Evolutionary conservation across 345 rosid genomes (phyloP).

Genomic region (Streptanthus diversifolius): DNA sequence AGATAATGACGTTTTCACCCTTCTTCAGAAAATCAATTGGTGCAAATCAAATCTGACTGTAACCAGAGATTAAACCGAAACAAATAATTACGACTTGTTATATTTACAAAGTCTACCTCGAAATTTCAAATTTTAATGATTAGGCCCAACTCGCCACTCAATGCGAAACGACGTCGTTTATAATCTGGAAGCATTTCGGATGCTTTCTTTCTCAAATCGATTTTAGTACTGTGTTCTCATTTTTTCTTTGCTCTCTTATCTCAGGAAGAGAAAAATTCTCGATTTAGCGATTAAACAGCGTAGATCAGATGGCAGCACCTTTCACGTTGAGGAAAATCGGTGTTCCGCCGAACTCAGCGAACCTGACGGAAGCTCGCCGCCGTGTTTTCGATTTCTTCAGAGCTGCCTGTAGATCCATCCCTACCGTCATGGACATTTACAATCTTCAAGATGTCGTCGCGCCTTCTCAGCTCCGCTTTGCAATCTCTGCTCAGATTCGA

Average conservation of each 20-base stretch:
- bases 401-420: conserved; percentile 77
- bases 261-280: not conserved
- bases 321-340: conserved; percentile 60
- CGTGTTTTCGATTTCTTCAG: conserved; percentile 82
- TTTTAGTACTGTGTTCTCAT: not conserved
- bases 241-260: not conserved
- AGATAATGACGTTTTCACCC: not conserved
- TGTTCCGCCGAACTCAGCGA: conserved; percentile 83
- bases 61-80: conserved; percentile 9
- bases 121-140: not conserved
- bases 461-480: conserved; percentile 72
- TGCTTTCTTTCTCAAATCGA: conserved; percentile 13
- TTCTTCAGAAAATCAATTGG: not conserved
- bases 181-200: conserved; percentile 3
- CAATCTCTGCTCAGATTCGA: conserved; percentile 84
- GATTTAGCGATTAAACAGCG: not conserved
- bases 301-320: conserved; percentile 43
- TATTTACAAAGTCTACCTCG: not conserved
- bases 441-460: conserved; percentile 78
- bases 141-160: not conserved
- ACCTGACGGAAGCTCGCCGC: conserved; percentile 71
- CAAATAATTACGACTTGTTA: not conserved
- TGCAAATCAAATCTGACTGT: not conserved
- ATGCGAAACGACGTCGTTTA: not conserved
- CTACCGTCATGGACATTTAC: conserved; percentile 78